These are phyloP conservation scores for Leccinum boreale DNA, from an alignment of 768 basidiomycete genomes.

Conservation along the genomic window DNA sequence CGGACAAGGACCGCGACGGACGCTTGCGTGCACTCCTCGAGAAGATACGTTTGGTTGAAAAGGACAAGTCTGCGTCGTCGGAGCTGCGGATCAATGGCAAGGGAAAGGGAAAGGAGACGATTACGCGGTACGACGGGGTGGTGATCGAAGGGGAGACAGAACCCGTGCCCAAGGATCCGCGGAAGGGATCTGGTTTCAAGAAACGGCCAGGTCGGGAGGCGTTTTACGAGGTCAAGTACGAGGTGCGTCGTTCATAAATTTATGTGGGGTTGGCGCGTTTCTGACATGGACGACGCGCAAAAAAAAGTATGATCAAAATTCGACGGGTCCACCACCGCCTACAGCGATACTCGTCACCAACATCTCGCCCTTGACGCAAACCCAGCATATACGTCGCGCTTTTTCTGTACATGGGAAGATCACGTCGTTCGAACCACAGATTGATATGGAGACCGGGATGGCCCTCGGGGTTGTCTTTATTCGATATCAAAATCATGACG, in stretches of 20 bases:
- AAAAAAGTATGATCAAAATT: conserved; percentile 69
- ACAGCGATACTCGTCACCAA: conserved; percentile 68
- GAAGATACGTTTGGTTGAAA: conserved; percentile 36
- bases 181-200: conserved; percentile 41
- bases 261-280: background rate
- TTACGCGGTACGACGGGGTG: conserved; percentile 55
- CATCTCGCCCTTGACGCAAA: conserved; percentile 70
- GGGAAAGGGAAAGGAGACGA: conserved; percentile 57
- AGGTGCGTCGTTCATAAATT: conserved; percentile 40
- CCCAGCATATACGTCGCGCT: conserved; percentile 58
- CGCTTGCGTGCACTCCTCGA: conserved; percentile 40
- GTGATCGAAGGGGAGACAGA: conserved; percentile 43
- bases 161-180: conserved; percentile 49
- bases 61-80: conserved; percentile 17
- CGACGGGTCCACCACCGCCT: conserved; percentile 70
- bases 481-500: conserved; percentile 59
- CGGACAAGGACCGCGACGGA: conserved; percentile 46
- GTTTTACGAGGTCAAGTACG: conserved; percentile 49
- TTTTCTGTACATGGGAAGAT: conserved; percentile 64
- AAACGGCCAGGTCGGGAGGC: conserved; percentile 34
- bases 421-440: conserved; percentile 67
- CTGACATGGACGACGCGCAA: background rate
- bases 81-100: conserved; percentile 55
- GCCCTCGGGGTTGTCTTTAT: conserved; percentile 81
- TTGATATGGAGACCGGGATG: conserved; percentile 76